These are phyloP conservation scores for Camellia lanceoleosa DNA, from an alignment of 148 eudicot species.

Conservation along the genomic window DNA sequence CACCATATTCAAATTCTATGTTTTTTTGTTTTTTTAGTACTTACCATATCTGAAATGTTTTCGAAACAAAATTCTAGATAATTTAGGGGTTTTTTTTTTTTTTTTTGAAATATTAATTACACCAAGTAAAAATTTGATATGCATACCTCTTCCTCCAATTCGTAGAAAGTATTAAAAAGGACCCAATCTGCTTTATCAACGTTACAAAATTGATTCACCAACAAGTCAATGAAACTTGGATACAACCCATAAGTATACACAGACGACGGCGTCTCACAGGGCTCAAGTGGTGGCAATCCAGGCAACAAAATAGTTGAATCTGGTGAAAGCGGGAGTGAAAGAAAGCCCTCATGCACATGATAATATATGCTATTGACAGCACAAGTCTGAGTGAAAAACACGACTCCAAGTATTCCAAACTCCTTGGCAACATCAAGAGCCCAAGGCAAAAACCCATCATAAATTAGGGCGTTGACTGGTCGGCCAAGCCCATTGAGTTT, in stretches of 20 bases:
- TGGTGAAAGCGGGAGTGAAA: conserved; percentile 21
- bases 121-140: neutral
- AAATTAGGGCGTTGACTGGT: conserved; percentile 40
- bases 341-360: conserved; percentile 41
- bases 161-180: conserved; percentile 38
- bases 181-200: conserved; percentile 47
- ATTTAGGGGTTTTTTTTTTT: too few relatives aligned
- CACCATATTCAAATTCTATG: too few relatives aligned
- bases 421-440: conserved; percentile 46
- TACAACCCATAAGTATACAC: conserved; percentile 32
- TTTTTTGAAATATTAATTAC: neutral
- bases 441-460: conserved; percentile 60
- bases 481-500: conserved; percentile 18
- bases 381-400: conserved; percentile 57
- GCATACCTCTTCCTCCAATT: conserved; percentile 46
- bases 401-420: conserved; percentile 37
- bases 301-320: conserved; percentile 33
- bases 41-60: too few relatives aligned
- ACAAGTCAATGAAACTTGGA: conserved; percentile 23
- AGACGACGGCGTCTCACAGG: conserved; percentile 39
- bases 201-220: conserved; percentile 35
- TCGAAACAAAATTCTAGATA: too few relatives aligned
- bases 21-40: too few relatives aligned
- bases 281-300: conserved; percentile 39
- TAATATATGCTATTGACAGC: conserved; percentile 55